Conservation (phyloP, 139 green algal species). For the Micromonas pusilla region DNA sequence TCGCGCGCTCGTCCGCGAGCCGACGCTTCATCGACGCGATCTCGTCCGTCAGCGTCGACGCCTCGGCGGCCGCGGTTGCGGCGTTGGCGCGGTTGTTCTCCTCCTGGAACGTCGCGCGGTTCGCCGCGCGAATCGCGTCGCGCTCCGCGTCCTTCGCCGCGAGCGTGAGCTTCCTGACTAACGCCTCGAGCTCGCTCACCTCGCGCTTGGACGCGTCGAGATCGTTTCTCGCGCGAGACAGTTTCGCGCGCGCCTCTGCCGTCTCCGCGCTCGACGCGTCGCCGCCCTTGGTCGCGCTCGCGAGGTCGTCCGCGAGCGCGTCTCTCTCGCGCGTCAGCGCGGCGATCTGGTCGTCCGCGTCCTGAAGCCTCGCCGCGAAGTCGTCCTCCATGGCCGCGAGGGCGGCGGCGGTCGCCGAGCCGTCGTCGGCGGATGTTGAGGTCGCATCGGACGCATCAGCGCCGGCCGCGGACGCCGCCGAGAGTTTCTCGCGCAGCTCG, state of each 20-base stretch:
- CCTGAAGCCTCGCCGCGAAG: background rate
- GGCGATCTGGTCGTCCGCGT: background rate
- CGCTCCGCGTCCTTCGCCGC: background rate
- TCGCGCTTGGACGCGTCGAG: background rate
- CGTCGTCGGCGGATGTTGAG: no score
- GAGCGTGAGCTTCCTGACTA: background rate
- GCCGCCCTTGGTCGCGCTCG: background rate
- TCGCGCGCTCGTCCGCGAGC: no score
- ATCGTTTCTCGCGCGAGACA: background rate
- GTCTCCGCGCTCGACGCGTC: background rate
- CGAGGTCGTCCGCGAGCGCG: no score
- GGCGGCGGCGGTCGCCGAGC: no score
- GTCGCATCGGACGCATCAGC: no score
- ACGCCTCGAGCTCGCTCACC: background rate
- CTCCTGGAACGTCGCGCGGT: no score
- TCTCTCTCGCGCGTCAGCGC: background rate
- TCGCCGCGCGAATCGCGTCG: no score
- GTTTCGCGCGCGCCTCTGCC: background rate
- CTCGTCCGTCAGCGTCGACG: no score
- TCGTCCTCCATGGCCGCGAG: background rate
- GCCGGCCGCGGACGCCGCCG: no score
- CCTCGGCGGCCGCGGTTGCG: background rate
- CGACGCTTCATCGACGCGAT: no score
- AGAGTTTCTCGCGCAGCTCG: conserved; percentile 11
- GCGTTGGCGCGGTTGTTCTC: background rate